Percentiles rank a stretch among this genome's conserved stretches.
Conservation (phyloP, 108 stramenopile species). For the Poteriospumella lacustris region DNA sequence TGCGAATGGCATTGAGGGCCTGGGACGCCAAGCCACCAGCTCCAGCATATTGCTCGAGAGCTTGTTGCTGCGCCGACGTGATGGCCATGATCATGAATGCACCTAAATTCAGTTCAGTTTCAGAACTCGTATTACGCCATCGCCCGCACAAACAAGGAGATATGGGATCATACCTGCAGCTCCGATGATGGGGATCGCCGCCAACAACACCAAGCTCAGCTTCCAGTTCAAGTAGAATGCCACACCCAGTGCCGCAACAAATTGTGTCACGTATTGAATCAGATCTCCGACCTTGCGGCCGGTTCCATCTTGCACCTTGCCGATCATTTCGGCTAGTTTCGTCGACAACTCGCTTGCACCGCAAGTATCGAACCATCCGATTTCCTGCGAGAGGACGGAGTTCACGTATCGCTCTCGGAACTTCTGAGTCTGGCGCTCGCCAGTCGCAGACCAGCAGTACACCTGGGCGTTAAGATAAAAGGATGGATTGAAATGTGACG, state of each 20-base stretch:
- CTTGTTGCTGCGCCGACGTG: constrained; percentile 38
- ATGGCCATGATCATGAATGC: too few relatives aligned
- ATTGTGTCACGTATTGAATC: constrained; percentile 36
- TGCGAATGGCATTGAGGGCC: constrained; percentile 42
- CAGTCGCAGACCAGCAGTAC: constrained; percentile 1
- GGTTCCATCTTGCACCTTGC: constrained; percentile 48
- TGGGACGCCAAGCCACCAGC: constrained; percentile 49
- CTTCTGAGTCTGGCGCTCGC: constrained; percentile 21
- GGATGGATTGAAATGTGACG: too few relatives aligned
- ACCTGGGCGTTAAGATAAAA: too few relatives aligned
- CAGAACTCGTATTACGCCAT: too few relatives aligned
- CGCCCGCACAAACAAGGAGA: too few relatives aligned
- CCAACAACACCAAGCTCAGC: constrained; percentile 43
- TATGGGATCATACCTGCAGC: too few relatives aligned
- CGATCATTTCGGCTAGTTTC: constrained; percentile 43
- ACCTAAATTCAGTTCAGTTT: too few relatives aligned
- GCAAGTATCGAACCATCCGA: constrained; percentile 51
- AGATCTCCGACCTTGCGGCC: constrained; percentile 46
- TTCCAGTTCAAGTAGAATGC: constrained; percentile 38
- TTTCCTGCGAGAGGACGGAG: constrained; percentile 36
- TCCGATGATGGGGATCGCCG: constrained; percentile 42
- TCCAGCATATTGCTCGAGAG: constrained; percentile 39
- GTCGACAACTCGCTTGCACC: constrained; percentile 48
- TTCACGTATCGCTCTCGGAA: constrained; percentile 25
- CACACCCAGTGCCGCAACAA: constrained; percentile 32